These are phyloP conservation scores for Wickerhamomyces chambardii DNA, from an alignment of 805 yeast species.

Conservation along the genomic window DNA sequence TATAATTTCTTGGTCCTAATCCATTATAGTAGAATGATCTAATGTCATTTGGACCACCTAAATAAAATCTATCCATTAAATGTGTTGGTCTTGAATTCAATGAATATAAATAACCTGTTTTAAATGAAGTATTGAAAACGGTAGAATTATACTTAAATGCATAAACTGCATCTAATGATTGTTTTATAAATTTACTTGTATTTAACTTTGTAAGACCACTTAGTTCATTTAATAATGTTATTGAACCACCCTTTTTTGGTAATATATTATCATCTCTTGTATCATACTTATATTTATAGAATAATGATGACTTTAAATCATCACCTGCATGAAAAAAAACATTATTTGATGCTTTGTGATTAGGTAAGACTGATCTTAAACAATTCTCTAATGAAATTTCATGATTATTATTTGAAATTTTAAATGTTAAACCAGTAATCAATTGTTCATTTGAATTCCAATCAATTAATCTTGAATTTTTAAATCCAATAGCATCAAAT, in stretches of 20 bases:
- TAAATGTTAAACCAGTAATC: slow-evolving; percentile 31
- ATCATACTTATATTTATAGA: slow-evolving; percentile 31
- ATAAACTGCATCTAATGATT: slow-evolving; percentile 22
- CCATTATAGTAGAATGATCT: slow-evolving; percentile 63
- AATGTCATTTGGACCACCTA: slow-evolving; percentile 73
- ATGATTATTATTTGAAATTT: slow-evolving; percentile 30
- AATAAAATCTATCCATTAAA: slow-evolving; percentile 69
- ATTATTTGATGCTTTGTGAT: slow-evolving; percentile 41
- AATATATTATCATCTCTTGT: slow-evolving; percentile 30
- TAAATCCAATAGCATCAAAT: slow-evolving; percentile 41
- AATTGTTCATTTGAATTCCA: slow-evolving; percentile 49
- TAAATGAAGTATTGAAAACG: slow-evolving; percentile 39
- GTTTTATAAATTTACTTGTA: slow-evolving; percentile 24
- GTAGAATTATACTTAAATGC: slow-evolving; percentile 21
- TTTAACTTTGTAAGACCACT: slow-evolving; percentile 21
- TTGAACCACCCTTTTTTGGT: slow-evolving; percentile 33
- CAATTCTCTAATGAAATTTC: slow-evolving; percentile 36
- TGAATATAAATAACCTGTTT: slow-evolving; percentile 48
- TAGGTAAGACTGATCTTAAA: slow-evolving; percentile 34
- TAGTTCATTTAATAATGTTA: slow-evolving; percentile 34
- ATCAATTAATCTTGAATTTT: slow-evolving; percentile 38
- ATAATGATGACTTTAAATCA: slow-evolving; percentile 46
- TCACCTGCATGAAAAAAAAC: slow-evolving; percentile 54
- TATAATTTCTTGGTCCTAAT: slow-evolving; percentile 49
- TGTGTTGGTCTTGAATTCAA: slow-evolving; percentile 30